These are phyloP conservation scores for Metschnikowia chrysomelidarum DNA, from an alignment of 805 yeast species.

Conservation along the genomic window DNA sequence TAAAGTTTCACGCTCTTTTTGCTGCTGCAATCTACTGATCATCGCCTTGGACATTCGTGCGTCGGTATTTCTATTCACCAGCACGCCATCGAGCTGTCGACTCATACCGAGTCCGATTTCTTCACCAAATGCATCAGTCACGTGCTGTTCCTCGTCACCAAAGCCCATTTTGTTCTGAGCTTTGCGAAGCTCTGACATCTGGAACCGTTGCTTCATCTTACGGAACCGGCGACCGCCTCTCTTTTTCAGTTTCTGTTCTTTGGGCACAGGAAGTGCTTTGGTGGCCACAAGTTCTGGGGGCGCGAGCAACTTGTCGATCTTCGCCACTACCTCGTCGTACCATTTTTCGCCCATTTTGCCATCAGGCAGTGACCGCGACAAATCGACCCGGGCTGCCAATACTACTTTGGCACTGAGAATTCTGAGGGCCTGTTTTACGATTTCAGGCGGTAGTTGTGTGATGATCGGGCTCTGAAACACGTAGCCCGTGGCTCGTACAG, in stretches of 20 bases:
- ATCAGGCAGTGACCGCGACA: conserved; percentile 38
- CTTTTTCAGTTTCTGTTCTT: conserved; percentile 72
- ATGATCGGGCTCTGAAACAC: conserved; percentile 60
- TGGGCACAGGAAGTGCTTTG: conserved; percentile 71
- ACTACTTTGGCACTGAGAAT: conserved; percentile 76
- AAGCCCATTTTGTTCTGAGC: conserved; percentile 85
- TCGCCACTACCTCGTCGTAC: conserved; percentile 56
- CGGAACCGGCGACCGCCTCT: conserved; percentile 84
- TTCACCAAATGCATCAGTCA: conserved; percentile 67
- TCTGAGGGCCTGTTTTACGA: conserved; percentile 68
- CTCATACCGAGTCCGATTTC: conserved; percentile 84
- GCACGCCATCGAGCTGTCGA: conserved; percentile 29
- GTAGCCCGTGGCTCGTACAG: conserved; percentile 67
- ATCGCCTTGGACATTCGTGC: conserved; percentile 63
- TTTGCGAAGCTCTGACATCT: conserved; percentile 74
- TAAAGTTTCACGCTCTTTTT: conserved; percentile 14
- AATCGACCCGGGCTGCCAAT: conserved; percentile 81
- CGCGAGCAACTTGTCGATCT: conserved; percentile 66
- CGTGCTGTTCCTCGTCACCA: conserved; percentile 68
- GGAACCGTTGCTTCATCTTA: conserved; percentile 76
- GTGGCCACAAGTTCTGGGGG: conserved; percentile 69
- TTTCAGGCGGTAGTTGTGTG: conserved; percentile 55
- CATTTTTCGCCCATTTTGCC: conserved; percentile 59
- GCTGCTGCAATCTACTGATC: conserved; percentile 45
- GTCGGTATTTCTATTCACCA: conserved; percentile 45